A percentile compares a stretch with the other conserved stretches of the same genome.
Conservation (phyloP, 2,329 filamentous ascomycete genomes). For the Aspergillus niger region DNA sequence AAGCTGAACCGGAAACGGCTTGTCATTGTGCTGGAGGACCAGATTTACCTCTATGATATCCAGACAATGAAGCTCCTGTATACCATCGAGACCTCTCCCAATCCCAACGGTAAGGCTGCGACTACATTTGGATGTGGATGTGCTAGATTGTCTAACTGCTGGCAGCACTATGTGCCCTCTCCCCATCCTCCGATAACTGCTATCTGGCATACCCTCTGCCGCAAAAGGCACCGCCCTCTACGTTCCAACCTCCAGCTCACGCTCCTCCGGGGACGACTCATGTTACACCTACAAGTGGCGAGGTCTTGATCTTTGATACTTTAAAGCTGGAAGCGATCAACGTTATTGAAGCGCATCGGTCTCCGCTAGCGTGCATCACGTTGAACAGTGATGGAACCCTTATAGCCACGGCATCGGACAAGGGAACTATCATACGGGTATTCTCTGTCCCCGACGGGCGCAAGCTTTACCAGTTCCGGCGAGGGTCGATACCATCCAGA, state of each 20-base stretch:
- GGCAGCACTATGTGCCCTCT: conserved; percentile 82
- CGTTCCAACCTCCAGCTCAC: conserved; percentile 69
- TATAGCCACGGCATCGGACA: conserved; percentile 92
- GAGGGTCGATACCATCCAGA: conserved; percentile 90
- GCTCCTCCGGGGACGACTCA: conserved; percentile 75
- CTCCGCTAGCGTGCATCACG: conserved; percentile 84
- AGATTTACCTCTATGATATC: conserved; percentile 98
- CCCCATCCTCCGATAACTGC: conserved; percentile 92
- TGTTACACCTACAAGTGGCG: conserved; percentile 80
- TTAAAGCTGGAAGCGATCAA: conserved; percentile 88
- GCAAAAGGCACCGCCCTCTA: conserved; percentile 57
- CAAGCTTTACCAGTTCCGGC: conserved; percentile 93
- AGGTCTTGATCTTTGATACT: conserved; percentile 91
- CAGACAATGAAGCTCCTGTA: conserved; percentile 95
- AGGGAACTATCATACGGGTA: conserved; percentile 94
- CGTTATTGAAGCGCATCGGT: conserved; percentile 91
- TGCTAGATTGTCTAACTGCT: conserved; percentile 16
- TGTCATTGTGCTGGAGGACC: conserved; percentile 89
- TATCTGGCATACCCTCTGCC: conserved; percentile 93
- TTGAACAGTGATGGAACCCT: conserved; percentile 91
- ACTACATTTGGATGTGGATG: background rate
- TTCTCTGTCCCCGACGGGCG: conserved; percentile 89
- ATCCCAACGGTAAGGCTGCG: conserved; percentile 65
- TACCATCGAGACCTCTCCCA: conserved; percentile 91
- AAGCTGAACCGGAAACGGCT: conserved; percentile 92